Percentiles rank a stretch among this genome's conserved stretches.
Conservation (phyloP, 1,139 yeast species). For the Yamadazyma friedrichii region DNA sequence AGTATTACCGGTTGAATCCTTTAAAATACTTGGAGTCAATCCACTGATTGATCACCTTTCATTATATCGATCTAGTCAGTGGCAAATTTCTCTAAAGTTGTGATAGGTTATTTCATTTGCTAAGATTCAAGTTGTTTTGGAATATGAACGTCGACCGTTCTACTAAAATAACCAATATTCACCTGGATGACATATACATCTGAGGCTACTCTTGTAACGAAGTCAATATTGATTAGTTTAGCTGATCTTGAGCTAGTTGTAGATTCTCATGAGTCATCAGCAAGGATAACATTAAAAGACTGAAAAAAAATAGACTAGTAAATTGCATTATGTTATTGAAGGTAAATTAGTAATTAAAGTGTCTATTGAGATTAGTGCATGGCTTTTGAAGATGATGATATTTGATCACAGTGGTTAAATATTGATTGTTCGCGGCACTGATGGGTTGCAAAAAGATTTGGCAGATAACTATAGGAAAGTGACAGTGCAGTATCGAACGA, state of each 20-base stretch:
- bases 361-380: no score
- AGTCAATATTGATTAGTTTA: constrained; percentile 17
- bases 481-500: no score
- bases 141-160: constrained; percentile 22
- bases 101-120: constrained; percentile 21
- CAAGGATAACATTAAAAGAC: neutral
- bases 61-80: constrained; percentile 36
- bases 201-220: constrained; percentile 28
- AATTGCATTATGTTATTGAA: no score
- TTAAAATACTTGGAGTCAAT: constrained; percentile 4
- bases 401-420: no score
- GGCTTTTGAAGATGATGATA: no score
- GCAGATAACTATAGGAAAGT: no score
- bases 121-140: constrained; percentile 25
- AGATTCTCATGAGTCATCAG: neutral
- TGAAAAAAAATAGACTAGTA: neutral
- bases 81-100: constrained; percentile 27
- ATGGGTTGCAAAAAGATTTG: no score
- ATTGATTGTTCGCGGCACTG: no score
- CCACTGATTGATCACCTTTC: constrained; percentile 17
- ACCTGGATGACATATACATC: constrained; percentile 23
- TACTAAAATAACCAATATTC: constrained; percentile 23
- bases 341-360: no score
- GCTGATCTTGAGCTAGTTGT: constrained; percentile 4
- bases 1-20: neutral